A percentile compares a stretch with the other conserved stretches of the same genome.
Conservation (phyloP, 192 early-diverging fungal species). For the Coemansia sp. region DNA sequence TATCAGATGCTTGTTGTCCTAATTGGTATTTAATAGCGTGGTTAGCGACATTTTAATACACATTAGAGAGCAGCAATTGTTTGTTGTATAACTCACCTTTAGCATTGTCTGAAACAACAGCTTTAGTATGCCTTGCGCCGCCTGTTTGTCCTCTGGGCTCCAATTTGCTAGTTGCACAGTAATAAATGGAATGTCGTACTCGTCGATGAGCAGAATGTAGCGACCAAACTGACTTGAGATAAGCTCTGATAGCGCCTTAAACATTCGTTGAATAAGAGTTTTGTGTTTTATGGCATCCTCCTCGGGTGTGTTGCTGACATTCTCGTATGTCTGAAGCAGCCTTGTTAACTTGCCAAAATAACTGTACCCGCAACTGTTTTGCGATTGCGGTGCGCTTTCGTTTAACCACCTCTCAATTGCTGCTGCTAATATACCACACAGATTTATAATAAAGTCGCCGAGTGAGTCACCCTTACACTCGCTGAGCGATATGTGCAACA, state of each 20-base stretch:
- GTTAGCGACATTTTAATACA: neutral
- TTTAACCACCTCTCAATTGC: too few relatives aligned
- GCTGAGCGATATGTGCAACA: slow-evolving; percentile 28
- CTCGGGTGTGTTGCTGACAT: too few relatives aligned
- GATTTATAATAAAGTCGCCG: slow-evolving; percentile 10
- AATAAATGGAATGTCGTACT: slow-evolving; percentile 50
- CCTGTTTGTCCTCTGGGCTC: slow-evolving; percentile 11
- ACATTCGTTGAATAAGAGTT: neutral
- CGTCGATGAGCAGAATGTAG: slow-evolving; percentile 41
- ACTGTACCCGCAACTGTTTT: too few relatives aligned
- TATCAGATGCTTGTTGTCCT: slow-evolving; percentile 23
- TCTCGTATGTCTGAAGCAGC: too few relatives aligned
- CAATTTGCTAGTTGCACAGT: slow-evolving; percentile 17
- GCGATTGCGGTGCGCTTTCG: too few relatives aligned
- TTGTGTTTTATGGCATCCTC: neutral
- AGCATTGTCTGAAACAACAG: slow-evolving; percentile 30
- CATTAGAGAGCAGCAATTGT: too few relatives aligned
- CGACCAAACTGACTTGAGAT: slow-evolving; percentile 17
- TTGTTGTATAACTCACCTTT: slow-evolving; percentile 17
- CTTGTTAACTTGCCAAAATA: too few relatives aligned
- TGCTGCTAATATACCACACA: neutral
- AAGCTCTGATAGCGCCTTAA: slow-evolving; percentile 13
- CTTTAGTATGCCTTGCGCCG: slow-evolving; percentile 19
- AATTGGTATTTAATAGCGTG: neutral
- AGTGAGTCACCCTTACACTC: slow-evolving; percentile 12